Evolutionary conservation across 1,284 basidiomycete species (phyloP).

Genomic region (Coniophora puteana): DNA sequence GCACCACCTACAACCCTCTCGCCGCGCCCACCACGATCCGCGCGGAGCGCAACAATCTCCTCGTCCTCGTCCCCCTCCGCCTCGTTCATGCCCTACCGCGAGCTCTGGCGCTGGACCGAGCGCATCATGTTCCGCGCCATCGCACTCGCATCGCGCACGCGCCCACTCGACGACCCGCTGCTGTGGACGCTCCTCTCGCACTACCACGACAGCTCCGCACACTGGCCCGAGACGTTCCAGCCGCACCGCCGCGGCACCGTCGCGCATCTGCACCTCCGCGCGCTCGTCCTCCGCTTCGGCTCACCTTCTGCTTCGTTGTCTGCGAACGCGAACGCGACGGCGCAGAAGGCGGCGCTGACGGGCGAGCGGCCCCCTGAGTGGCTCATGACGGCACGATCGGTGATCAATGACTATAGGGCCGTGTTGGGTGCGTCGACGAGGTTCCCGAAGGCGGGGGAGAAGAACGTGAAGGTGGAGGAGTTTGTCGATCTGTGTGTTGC

Average conservation of each 20-base stretch:
- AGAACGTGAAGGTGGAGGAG: slow-evolving; percentile 78
- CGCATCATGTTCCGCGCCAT: slow-evolving; percentile 67
- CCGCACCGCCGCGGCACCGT: slow-evolving; percentile 69
- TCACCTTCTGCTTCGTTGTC: slow-evolving; percentile 14
- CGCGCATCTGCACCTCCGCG: slow-evolving; percentile 67
- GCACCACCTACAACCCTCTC: slow-evolving; percentile 24
- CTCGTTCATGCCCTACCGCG: slow-evolving; percentile 60
- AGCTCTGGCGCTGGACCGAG: slow-evolving; percentile 80
- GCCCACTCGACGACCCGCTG: slow-evolving; percentile 35
- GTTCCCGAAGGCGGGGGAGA: slow-evolving; percentile 84
- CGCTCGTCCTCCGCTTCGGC: slow-evolving; percentile 54
- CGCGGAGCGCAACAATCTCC: slow-evolving; percentile 28
- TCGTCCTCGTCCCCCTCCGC: slow-evolving; percentile 37
- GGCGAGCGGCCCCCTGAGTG: slow-evolving; percentile 46
- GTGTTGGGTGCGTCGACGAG: slow-evolving; percentile 63
- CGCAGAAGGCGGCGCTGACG: too few relatives aligned
- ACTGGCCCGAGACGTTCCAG: slow-evolving; percentile 76
- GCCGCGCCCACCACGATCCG: too few relatives aligned
- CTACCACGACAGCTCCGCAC: slow-evolving; percentile 59
- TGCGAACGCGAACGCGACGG: slow-evolving; percentile 12
- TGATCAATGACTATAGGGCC: slow-evolving; percentile 66
- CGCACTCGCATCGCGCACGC: slow-evolving; percentile 49
- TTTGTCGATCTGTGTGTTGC: slow-evolving; percentile 82
- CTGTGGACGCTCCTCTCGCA: slow-evolving; percentile 59
- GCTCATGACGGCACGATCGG: slow-evolving; percentile 59